Conservation (phyloP, 768 basidiomycete species). For the Rhizopogon rudus region DNA sequence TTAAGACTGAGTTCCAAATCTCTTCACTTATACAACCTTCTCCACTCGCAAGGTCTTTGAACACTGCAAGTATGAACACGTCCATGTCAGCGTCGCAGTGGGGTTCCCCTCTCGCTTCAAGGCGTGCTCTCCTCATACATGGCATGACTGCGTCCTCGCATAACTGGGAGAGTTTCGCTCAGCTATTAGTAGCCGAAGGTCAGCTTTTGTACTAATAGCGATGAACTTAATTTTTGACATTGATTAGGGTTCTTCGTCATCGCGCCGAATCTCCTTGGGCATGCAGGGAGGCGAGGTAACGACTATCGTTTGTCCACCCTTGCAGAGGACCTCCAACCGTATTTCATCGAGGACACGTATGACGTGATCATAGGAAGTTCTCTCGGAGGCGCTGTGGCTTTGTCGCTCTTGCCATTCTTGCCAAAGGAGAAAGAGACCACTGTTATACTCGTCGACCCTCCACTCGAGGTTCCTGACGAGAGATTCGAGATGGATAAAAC, state of each 20-base stretch:
- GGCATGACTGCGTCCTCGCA: slow-evolving; percentile 18
- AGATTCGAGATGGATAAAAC: background rate
- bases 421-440: background rate
- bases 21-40: too few species aligned
- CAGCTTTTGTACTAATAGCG: background rate
- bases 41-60: too few species aligned
- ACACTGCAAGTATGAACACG: too few species aligned
- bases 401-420: background rate
- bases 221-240: background rate
- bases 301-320: background rate
- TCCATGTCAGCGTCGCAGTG: slow-evolving; percentile 14
- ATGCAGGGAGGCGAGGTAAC: background rate
- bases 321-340: background rate
- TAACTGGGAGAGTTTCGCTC: slow-evolving; percentile 15
- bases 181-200: slow-evolving; percentile 13
- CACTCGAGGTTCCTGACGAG: background rate
- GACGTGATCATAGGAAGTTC: slow-evolving; percentile 6
- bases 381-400: slow-evolving; percentile 1
- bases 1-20: too few species aligned
- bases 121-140: slow-evolving; percentile 22
- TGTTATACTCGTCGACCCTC: slow-evolving; percentile 7
- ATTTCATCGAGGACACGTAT: background rate
- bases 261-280: slow-evolving; percentile 2
- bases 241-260: slow-evolving; percentile 3
- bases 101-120: slow-evolving; percentile 17